Percentiles rank a stretch among this genome's conserved stretches.
These are phyloP conservation scores for Diplodia corticola DNA, from an alignment of 2,329 filamentous ascomycete species.

Conservation along the genomic window DNA sequence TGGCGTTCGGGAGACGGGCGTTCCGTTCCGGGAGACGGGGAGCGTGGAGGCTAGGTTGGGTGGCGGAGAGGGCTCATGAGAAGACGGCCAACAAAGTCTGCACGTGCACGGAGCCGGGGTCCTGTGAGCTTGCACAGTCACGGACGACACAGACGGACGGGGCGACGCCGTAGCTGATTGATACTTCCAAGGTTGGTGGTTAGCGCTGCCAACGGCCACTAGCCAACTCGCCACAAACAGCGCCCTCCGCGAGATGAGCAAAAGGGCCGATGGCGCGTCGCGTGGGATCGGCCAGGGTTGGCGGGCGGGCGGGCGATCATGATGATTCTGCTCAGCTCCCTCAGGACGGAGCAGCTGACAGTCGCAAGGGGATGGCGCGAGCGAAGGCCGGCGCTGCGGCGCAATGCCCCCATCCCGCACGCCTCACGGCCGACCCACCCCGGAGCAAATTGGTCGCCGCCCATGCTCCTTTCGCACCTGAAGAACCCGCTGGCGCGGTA, in stretches of 20 bases:
- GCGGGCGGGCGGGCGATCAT: neutral
- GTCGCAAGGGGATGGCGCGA: neutral
- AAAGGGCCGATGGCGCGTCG: neutral
- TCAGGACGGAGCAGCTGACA: neutral
- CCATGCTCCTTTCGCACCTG: neutral
- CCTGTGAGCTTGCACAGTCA: neutral
- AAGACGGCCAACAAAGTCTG: too few relatives aligned
- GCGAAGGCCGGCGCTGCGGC: neutral
- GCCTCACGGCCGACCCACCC: neutral
- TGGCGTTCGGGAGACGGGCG: neutral
- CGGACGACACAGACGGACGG: neutral
- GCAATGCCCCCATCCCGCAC: neutral
- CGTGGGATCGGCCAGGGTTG: neutral
- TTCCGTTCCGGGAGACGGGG: too few relatives aligned
- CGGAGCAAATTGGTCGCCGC: neutral
- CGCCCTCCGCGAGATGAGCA: neutral
- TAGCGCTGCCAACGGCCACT: conserved; percentile 1
- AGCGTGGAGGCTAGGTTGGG: neutral
- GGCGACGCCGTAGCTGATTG: neutral
- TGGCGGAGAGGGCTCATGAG: neutral
- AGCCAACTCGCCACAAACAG: neutral
- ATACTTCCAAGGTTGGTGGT: neutral
- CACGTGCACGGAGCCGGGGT: neutral
- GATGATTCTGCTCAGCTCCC: neutral
- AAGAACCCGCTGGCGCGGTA: neutral